These are phyloP conservation scores for Rhodamnia rubescens DNA, from an alignment of 345 rosid species.

Conservation along the genomic window DNA sequence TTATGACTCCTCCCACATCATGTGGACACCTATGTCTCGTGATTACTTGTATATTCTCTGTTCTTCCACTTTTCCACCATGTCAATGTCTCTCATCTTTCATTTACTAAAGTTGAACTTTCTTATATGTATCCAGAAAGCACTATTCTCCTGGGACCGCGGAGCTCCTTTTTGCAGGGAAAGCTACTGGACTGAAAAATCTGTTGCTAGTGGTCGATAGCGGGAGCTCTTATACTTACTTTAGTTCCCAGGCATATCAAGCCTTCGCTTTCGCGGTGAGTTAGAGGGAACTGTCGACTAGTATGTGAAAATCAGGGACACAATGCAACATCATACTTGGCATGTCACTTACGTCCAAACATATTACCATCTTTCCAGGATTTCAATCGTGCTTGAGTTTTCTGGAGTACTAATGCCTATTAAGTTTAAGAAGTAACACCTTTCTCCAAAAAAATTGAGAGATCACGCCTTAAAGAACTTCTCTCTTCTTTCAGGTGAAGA, in stretches of 20 bases:
- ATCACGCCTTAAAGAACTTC: neutral
- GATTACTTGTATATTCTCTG: constrained; percentile 29
- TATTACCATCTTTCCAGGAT: neutral
- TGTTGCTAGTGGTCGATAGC: constrained; percentile 52
- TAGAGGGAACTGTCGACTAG: neutral
- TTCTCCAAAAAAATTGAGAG: neutral
- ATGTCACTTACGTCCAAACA: neutral
- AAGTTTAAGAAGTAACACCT: neutral
- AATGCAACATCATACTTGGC: neutral
- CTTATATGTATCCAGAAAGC: constrained; percentile 32
- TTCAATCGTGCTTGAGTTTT: neutral
- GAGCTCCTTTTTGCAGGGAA: constrained; percentile 59
- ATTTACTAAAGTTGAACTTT: neutral
- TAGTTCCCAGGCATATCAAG: constrained; percentile 49
- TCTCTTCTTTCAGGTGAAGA: constrained; percentile 30
- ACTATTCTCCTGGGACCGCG: constrained; percentile 72
- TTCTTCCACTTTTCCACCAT: neutral
- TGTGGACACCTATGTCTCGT: constrained; percentile 74
- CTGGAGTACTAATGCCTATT: neutral
- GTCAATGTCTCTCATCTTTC: neutral
- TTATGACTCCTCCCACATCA: constrained; percentile 50
- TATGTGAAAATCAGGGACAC: neutral
- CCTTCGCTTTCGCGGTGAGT: constrained; percentile 39
- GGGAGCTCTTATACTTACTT: constrained; percentile 95
- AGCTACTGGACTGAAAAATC: constrained; percentile 45